Evolutionary conservation across 2,329 filamentous ascomycete species (phyloP), one percentile per base, ranked within the genome.

Genomic region (Ustilaginoidea virens): DNA sequence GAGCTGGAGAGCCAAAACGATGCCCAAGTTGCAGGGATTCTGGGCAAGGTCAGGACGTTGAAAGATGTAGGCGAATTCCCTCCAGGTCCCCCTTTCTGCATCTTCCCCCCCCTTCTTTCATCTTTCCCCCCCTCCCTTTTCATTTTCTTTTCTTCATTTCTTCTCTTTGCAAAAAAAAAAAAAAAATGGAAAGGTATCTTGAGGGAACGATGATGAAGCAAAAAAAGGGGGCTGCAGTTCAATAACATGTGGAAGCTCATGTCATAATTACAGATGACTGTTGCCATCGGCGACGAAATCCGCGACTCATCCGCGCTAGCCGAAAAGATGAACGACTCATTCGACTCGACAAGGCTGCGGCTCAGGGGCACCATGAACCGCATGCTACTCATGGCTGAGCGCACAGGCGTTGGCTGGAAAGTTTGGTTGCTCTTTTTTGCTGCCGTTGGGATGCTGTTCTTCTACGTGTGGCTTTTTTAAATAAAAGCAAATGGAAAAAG

Each of bases 1-100:
- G 85, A 92, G 57, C 67, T 98, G 35, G 90, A 98, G 61, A 87
- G 80, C 46, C 90, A 98, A 59, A 96, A 96, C 49, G 86, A 94
- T 42, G 66, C 73, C 33, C 78, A 94, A 44, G 76, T 94, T 8
- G 79, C 83, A 36, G 83, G 85, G n/a, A 86, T 94, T 47, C 68
- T 82, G 40, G 80, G 80, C 40, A 94, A 93, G 56, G 87, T 96
- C 35, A 74, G 69, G 60, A 73, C 85, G 60, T 51, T 96, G 43
- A 96, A 94, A 57, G 74, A 85, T 57, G 85, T 92, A 56, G 49
- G 78, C 64, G 40, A 2, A 5, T 7, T 12, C 18, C 18, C 22
- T 13, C 22, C 22, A 7, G 3, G 10, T 7, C 14, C n/a, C n/a
- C 14, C 22, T 12, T 13, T 12, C 22, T 10, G 4, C 7, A 24